Conservation (phyloP, 129 eudicot species). For the Flaveria brownii region DNA sequence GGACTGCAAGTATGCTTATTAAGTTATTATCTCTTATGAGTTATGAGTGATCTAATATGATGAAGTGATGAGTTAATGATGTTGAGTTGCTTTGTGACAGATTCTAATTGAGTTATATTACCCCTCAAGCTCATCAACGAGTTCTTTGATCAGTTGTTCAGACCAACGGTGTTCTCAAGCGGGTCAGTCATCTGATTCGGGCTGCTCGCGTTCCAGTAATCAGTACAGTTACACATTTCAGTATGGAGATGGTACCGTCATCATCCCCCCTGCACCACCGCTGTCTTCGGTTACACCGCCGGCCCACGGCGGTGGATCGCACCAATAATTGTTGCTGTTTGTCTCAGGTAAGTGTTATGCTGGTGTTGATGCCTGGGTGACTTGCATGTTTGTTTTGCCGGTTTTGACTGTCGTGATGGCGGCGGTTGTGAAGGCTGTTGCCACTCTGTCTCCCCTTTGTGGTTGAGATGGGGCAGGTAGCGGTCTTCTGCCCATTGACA, state of each 20-base stretch:
- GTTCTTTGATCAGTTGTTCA: conserved; percentile 59
- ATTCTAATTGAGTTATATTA: conserved; percentile 75
- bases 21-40: not conserved
- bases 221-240: conserved; percentile 84
- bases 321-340: too few species aligned
- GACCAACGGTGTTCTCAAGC: conserved; percentile 78
- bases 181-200: conserved; percentile 62
- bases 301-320: too few species aligned
- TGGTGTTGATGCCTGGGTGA: too few species aligned
- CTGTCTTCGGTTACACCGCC: too few species aligned
- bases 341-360: too few species aligned
- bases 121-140: conserved; percentile 73
- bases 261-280: too few species aligned
- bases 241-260: conserved; percentile 96
- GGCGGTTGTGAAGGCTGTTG: too few species aligned
- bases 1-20: conserved; percentile 62
- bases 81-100: conserved; percentile 35
- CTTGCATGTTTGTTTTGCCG: too few species aligned
- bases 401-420: too few species aligned
- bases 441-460: too few species aligned
- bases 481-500: too few species aligned
- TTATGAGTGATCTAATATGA: not conserved
- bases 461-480: too few species aligned
- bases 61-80: not conserved
- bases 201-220: conserved; percentile 53